Base-by-base conservation (phyloP, 2,329 filamentous ascomycete genomes). In the Mariannaea elegans region DNA sequence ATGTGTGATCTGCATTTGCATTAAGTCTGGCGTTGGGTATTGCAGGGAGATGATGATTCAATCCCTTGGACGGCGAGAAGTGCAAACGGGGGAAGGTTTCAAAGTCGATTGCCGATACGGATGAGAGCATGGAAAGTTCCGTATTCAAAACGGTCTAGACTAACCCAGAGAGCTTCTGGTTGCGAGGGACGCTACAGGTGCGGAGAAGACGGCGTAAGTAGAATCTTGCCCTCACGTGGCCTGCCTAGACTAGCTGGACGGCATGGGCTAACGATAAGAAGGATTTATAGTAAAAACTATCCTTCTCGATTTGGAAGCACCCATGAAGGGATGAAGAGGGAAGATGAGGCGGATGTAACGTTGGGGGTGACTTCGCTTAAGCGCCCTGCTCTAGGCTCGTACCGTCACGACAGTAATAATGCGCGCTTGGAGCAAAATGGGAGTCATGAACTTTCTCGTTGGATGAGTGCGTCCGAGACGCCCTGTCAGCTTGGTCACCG, bases 311-410 rank as follows among this genome's bases (percentile, higher is more conserved):
- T 53, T 48, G 57, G 51, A 56, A 51, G 36, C 50, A 41, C 36
- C 51, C 51, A 19, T 44, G 39, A 27, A 18, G 18, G 38, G 38
- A 12, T 19, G 21, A 56, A 24, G 45, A 46, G 39, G 19, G 38
- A 59, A 42, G 41, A 50, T 46, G 56, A 54, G 50, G 50, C 24
- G 56, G 23, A 56, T 56, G 57, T 21, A 32, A 58, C 55, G 34
- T 32, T 7, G 41, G 19, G 53, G 36, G 45, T 49, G 36, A 53
- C 49, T 34, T 59, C 56, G 56, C 49, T 53, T 59, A 27, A 32
- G n/a, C 21, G 45, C 29, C 16, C 18, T 32, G 39, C 18, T 41
- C 27, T 34, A n/a, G 24, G 41, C 29, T 36, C 36, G 36, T 44
- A 16, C n/a, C 34, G 13, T 24, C 18, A 31, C 38, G 19, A 16